These are phyloP conservation scores for Psilocybe sp. DNA, from an alignment of 768 basidiomycete genomes.

Conservation along the genomic window DNA sequence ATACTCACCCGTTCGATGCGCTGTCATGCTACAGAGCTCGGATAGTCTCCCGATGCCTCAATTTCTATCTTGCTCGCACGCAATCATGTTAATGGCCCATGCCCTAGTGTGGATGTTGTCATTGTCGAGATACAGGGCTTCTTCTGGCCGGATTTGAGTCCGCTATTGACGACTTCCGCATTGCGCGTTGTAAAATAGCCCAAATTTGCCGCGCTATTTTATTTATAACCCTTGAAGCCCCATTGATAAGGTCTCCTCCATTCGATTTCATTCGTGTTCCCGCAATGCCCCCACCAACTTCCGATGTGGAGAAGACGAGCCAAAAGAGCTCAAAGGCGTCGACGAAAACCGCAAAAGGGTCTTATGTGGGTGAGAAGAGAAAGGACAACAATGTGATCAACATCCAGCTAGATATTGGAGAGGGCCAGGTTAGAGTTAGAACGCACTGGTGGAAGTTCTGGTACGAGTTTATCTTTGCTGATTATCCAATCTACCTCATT, in stretches of 20 bases:
- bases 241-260: neutral
- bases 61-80: no score
- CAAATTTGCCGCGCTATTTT: neutral
- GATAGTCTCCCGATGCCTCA: no score
- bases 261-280: neutral
- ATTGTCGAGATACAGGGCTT: no score
- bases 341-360: neutral
- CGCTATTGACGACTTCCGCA: no score
- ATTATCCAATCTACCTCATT: neutral
- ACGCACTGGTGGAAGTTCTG: slow-evolving; percentile 56
- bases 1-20: no score
- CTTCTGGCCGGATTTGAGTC: no score
- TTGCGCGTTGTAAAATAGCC: neutral
- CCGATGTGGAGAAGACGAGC: neutral
- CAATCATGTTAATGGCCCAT: no score
- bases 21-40: no score
- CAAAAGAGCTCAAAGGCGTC: neutral
- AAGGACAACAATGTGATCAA: slow-evolving; percentile 9
- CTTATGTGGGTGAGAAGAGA: no score
- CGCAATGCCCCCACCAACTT: neutral
- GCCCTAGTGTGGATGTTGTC: no score
- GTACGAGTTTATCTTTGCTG: slow-evolving; percentile 23
- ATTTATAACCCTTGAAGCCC: neutral
- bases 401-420: slow-evolving; percentile 39
- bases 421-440: slow-evolving; percentile 37